Evolutionary conservation across 2,329 filamentous ascomycete genomes (phyloP).

Genomic region (Knufia fluminis): DNA sequence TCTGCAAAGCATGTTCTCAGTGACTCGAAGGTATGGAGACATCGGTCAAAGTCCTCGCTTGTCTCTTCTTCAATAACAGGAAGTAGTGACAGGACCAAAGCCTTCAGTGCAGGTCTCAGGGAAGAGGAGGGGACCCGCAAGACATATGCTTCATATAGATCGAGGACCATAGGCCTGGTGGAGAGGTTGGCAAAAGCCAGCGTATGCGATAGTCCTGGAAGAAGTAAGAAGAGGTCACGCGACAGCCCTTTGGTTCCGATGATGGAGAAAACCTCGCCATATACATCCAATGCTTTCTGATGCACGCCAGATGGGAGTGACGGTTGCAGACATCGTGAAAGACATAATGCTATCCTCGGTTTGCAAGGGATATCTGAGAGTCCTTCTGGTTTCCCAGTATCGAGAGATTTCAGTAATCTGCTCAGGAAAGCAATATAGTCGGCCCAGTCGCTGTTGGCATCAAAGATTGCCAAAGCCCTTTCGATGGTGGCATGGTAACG

Average conservation of each 20-base stretch:
- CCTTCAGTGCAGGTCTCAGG: slow-evolving; percentile 79
- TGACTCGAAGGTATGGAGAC: slow-evolving; percentile 65
- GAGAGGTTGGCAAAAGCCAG: slow-evolving; percentile 91
- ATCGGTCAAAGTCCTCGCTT: slow-evolving; percentile 91
- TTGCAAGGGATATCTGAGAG: slow-evolving; percentile 71
- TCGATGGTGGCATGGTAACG: slow-evolving; percentile 86
- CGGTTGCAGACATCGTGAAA: slow-evolving; percentile 92
- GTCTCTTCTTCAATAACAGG: slow-evolving; percentile 93
- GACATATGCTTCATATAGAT: slow-evolving; percentile 72
- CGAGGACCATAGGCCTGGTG: slow-evolving; percentile 75
- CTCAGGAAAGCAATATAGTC: slow-evolving; percentile 98
- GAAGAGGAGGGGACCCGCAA: slow-evolving; percentile 60
- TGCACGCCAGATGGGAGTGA: slow-evolving; percentile 90
- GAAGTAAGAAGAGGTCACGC: slow-evolving; percentile 73
- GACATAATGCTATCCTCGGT: slow-evolving; percentile 71
- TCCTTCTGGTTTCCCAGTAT: slow-evolving; percentile 63
- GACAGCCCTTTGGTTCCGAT: slow-evolving; percentile 67
- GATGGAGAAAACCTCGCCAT: slow-evolving; percentile 75
- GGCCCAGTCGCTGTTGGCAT: slow-evolving; percentile 95
- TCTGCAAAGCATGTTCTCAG: slow-evolving; percentile 62
- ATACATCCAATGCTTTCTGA: slow-evolving; percentile 93
- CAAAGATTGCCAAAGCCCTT: slow-evolving; percentile 77
- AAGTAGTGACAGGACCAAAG: slow-evolving; percentile 76
- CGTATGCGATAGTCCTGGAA: slow-evolving; percentile 80
- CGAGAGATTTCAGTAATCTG: slow-evolving; percentile 82